phyloP scores from a whole-genome alignment of 495 filamentous ascomycete genomes.

The Penicillium coprophilum region DNA sequence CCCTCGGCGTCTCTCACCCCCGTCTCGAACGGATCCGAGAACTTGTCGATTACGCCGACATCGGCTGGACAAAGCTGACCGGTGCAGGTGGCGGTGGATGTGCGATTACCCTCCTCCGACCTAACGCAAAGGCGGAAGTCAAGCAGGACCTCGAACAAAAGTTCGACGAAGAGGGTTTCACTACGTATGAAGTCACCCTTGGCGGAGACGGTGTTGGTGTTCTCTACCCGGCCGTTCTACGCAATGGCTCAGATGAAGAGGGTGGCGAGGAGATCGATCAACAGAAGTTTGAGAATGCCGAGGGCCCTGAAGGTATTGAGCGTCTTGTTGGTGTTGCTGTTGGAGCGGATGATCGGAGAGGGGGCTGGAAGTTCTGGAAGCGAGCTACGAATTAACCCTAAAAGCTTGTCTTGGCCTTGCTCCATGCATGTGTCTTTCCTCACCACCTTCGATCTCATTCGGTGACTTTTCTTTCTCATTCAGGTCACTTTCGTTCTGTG shows the following conservation, averaged over 20 bases:
- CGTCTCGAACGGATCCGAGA: conserved; percentile 88
- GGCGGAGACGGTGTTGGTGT: conserved; percentile 92
- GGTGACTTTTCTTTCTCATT: neutral
- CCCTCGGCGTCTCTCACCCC: conserved; percentile 91
- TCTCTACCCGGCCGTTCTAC: conserved; percentile 82
- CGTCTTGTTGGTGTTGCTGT: conserved; percentile 54
- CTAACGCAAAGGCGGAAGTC: conserved; percentile 51
- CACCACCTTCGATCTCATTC: neutral
- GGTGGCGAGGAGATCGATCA: conserved; percentile 91
- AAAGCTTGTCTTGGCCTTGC: neutral
- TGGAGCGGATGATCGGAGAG: conserved; percentile 66
- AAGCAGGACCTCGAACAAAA: conserved; percentile 61
- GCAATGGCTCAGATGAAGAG: conserved; percentile 68
- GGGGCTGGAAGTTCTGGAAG: conserved; percentile 96
- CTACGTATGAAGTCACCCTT: conserved; percentile 80
- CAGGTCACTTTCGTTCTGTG: neutral
- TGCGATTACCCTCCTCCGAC: conserved; percentile 84
- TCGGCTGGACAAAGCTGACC: conserved; percentile 96
- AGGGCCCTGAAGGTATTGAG: conserved; percentile 79
- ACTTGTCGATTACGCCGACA: conserved; percentile 82
- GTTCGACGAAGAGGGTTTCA: conserved; percentile 73
- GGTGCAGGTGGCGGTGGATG: conserved; percentile 94
- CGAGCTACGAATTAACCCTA: conserved; percentile 31
- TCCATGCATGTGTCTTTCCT: too few relatives aligned
- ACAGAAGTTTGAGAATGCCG: conserved; percentile 82